A percentile compares a stretch with the other conserved stretches of the same genome.
phyloP scores from a whole-genome alignment of 176 grass and related monocot species.

The Zizania latifolia region DNA sequence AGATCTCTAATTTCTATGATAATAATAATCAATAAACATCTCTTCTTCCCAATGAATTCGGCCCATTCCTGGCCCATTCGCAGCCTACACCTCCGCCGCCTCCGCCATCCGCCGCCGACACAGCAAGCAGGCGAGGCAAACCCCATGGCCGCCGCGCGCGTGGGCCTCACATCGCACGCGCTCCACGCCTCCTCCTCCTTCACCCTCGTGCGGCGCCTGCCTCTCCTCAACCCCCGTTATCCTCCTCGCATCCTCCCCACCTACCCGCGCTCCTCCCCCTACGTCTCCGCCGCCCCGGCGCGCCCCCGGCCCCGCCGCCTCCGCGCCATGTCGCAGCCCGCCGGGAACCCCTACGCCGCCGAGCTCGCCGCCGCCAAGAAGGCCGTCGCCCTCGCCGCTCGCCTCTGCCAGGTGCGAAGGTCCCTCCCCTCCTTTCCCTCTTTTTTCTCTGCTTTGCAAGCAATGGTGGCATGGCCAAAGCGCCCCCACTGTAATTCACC shows the following conservation, averaged over 20 bases:
- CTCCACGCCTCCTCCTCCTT: not conserved
- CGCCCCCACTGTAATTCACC: too few relatives aligned
- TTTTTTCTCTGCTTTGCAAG: not conserved
- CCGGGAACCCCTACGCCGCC: constrained; percentile 48
- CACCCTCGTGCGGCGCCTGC: not conserved
- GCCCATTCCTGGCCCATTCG: too few relatives aligned
- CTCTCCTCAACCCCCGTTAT: not conserved
- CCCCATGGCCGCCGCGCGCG: not conserved
- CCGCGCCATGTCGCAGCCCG: constrained; percentile 23
- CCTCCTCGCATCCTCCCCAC: not conserved
- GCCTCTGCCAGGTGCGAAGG: constrained; percentile 68
- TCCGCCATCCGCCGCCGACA: not conserved
- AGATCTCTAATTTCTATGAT: too few relatives aligned
- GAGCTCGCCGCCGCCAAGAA: constrained; percentile 92
- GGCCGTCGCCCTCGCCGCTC: constrained; percentile 72
- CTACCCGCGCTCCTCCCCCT: not conserved
- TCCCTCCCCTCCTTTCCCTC: not conserved
- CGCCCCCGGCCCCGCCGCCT: too few relatives aligned
- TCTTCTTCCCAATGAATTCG: too few relatives aligned
- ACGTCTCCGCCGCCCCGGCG: not conserved
- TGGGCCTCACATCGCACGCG: not conserved
- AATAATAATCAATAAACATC: too few relatives aligned
- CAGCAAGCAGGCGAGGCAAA: not conserved
- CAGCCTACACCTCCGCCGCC: too few relatives aligned
- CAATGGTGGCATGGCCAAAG: too few relatives aligned